Conservation (phyloP, 208 protist species). For the Trypanosomatidae sp. region DNA sequence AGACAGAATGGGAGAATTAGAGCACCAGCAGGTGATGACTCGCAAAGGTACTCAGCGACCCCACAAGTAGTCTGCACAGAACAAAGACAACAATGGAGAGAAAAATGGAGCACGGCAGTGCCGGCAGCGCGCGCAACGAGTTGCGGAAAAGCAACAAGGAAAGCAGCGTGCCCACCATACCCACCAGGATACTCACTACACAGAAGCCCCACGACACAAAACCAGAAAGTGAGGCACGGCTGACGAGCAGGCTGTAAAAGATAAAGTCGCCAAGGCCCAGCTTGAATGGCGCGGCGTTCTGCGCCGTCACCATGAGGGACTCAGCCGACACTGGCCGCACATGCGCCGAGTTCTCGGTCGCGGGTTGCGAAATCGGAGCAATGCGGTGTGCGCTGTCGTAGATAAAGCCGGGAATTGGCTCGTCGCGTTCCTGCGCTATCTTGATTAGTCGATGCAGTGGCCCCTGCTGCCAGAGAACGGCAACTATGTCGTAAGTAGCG, state of each 20-base stretch:
- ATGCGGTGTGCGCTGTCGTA: slow-evolving; percentile 59
- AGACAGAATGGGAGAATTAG: not conserved
- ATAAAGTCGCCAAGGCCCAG: slow-evolving; percentile 89
- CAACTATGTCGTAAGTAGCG: slow-evolving; percentile 83
- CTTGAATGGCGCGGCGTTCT: slow-evolving; percentile 48
- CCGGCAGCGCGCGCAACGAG: slow-evolving; percentile 61
- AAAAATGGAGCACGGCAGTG: slow-evolving; percentile 84
- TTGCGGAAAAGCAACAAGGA: slow-evolving; percentile 51
- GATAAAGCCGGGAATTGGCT: slow-evolving; percentile 81
- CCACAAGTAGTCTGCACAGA: slow-evolving; percentile 27
- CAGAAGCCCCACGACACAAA: slow-evolving; percentile 65
- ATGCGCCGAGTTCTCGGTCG: not conserved
- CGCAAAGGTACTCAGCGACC: slow-evolving; percentile 22
- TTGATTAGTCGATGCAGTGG: slow-evolving; percentile 79
- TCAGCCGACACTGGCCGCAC: slow-evolving; percentile 1
- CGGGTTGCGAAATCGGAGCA: not conserved
- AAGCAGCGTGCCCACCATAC: slow-evolving; percentile 65
- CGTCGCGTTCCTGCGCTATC: slow-evolving; percentile 49
- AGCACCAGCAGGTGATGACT: slow-evolving; percentile 20
- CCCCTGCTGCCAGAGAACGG: slow-evolving; percentile 77
- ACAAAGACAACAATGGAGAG: slow-evolving; percentile 50
- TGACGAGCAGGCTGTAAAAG: slow-evolving; percentile 86
- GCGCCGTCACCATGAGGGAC: slow-evolving; percentile 2
- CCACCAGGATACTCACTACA: slow-evolving; percentile 49
- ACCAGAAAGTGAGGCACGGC: slow-evolving; percentile 44